phyloP scores from a whole-genome alignment of 2,329 filamentous ascomycete species.

The Alternaria gaisen region DNA sequence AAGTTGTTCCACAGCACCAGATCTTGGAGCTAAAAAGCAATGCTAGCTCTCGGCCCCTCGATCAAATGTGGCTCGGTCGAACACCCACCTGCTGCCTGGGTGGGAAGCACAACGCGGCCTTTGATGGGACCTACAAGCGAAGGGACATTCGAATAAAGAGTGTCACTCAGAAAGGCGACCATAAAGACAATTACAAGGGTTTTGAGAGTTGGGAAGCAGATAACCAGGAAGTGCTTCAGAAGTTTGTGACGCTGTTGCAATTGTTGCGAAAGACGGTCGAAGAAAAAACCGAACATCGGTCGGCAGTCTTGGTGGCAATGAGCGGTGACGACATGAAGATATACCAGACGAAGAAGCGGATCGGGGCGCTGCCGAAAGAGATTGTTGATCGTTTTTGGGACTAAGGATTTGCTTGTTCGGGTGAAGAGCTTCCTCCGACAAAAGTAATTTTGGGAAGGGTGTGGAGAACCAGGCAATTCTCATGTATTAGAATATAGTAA shows the following conservation, averaged over 20 bases:
- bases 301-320: background rate
- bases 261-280: background rate
- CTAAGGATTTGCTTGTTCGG: background rate
- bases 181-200: background rate
- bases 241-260: background rate
- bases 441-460: too few relatives aligned
- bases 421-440: too few relatives aligned
- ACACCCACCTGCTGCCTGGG: background rate
- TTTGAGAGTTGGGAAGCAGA: background rate
- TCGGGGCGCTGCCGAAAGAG: background rate
- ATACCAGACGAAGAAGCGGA: background rate
- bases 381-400: background rate
- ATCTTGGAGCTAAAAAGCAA: constrained; percentile 1
- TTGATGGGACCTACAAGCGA: background rate
- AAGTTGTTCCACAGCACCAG: background rate
- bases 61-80: constrained; percentile 1
- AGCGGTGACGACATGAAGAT: background rate
- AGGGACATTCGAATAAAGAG: background rate
- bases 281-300: background rate
- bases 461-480: too few relatives aligned
- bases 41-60: background rate
- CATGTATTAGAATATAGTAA: too few relatives aligned
- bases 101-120: background rate
- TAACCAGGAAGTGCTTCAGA: background rate
- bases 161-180: background rate